Conservation (phyloP, 805 yeast genomes). For the Saccharomyces jurei region DNA sequence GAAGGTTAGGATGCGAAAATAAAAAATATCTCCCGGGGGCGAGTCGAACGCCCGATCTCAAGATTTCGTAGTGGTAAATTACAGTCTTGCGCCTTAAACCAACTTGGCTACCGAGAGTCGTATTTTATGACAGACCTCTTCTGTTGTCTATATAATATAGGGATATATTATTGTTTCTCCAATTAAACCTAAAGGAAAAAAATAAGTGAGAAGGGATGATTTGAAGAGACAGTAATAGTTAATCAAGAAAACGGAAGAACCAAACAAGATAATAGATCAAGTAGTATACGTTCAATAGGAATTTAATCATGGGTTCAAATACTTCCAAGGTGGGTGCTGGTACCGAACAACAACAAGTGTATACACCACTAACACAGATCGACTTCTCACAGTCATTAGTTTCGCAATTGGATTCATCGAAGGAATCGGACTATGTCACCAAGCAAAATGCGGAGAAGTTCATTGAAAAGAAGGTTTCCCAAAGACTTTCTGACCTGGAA, state of each 20-base stretch:
- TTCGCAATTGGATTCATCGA: constrained; percentile 51
- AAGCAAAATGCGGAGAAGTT: constrained; percentile 59
- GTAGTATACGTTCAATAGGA: not conserved
- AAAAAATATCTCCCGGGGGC: constrained; percentile 22
- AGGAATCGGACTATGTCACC: constrained; percentile 64
- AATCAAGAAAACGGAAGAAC: not conserved
- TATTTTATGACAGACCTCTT: not conserved
- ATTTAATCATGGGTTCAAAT: not conserved
- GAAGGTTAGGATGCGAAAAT: not conserved
- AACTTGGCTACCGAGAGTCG: constrained; percentile 9
- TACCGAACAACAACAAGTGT: constrained; percentile 35
- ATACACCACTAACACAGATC: constrained; percentile 58
- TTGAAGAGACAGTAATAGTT: not conserved
- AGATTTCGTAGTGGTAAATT: constrained; percentile 14
- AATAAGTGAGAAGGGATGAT: not conserved
- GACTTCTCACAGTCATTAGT: constrained; percentile 59
- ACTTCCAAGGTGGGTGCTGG: not conserved
- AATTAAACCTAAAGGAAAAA: not conserved
- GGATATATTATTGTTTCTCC: not conserved
- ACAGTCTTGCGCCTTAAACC: constrained; percentile 11
- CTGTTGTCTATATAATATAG: too few species aligned
- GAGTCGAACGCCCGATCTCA: constrained; percentile 26
- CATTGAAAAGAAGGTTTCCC: constrained; percentile 56
- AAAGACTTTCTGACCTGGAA: constrained; percentile 48
- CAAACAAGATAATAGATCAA: not conserved